A percentile compares a stretch with the other conserved stretches of the same genome.
These are phyloP conservation scores for Linum usitatissimum DNA, from an alignment of 345 rosid species.

Conservation along the genomic window DNA sequence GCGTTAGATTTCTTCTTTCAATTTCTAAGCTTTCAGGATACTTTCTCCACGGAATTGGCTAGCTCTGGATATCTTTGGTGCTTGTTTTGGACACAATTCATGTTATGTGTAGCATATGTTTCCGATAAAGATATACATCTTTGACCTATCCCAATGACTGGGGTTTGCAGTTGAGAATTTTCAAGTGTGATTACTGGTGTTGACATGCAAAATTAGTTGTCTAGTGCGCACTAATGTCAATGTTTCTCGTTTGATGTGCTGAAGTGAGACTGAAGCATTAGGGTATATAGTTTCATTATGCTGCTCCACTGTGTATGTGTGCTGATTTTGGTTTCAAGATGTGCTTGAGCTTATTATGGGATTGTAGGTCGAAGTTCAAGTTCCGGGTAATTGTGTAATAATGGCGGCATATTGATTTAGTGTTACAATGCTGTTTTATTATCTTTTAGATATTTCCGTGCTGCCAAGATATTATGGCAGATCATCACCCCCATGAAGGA, in stretches of 20 bases:
- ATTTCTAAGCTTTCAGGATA: neutral
- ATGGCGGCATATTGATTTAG: too few relatives aligned
- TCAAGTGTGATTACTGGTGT: neutral
- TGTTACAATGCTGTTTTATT: neutral
- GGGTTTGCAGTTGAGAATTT: neutral
- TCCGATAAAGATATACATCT: neutral
- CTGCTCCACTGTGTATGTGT: neutral
- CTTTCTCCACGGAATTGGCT: neutral
- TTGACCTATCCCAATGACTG: neutral
- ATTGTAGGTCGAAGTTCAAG: too few relatives aligned
- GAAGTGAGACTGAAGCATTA: neutral
- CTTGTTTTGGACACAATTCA: neutral
- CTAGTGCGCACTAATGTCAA: neutral
- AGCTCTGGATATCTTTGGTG: neutral
- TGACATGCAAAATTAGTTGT: neutral
- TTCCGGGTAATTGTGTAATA: too few relatives aligned
- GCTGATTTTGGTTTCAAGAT: neutral
- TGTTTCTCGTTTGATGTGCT: neutral
- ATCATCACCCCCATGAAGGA: slow-evolving; percentile 36
- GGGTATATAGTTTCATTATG: neutral
- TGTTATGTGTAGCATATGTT: neutral
- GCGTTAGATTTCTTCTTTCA: neutral
- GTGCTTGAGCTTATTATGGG: too few relatives aligned
- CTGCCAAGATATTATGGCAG: slow-evolving; percentile 44
- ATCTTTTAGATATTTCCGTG: slow-evolving; percentile 12